Base-by-base conservation (phyloP, 116 monocot species). In the Iris pallida region DNA sequence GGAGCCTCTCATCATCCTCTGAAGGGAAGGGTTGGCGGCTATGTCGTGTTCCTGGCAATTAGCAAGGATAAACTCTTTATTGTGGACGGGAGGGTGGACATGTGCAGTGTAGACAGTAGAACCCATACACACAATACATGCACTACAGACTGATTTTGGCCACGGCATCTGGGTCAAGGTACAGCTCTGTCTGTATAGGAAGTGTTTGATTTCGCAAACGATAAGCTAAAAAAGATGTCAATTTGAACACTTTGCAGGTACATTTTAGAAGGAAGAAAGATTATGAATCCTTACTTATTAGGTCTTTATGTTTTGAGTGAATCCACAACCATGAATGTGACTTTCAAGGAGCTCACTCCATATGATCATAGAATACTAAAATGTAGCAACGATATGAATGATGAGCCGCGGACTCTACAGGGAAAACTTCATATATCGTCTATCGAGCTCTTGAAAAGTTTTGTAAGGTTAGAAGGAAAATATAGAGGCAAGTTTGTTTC, bases 91-190 rank as follows among this genome's bases (percentile, higher is more conserved):
- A 54, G 65, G 13, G 74, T 75, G 8, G 65, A 80, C 42, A 52
- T 70, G 45, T 73, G 72, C 14, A 53, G 40, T 62, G 55, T 78
- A 57, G 55, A 73, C 41, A 55, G 41, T 59, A 72, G 78, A 78
- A 73, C 68, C 78, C 73, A 4, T 78, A 78, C 47, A 78, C 73
- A 55, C 78, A 78, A 41, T 68, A 78, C 68, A 78, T 78, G 78
- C 62, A 78, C 30, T 78, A 78, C 66, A 9, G 4, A 42, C 55
- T 78, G 55, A 5, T 60, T 42, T 54, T 78, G 54, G 73, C 68
- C 13, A 51, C 78, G 63, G 2, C 46, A 7, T 68, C 73, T 62
- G 73, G 78, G 59, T 67, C 78, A 68, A 78, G 73, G 72, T 79
- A 30, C 30, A 30, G 30, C 30, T 30, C 30, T 30, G 30, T 30